Base-by-base conservation (phyloP, 23 red algal genomes). In the Porphyridium purpureum region DNA sequence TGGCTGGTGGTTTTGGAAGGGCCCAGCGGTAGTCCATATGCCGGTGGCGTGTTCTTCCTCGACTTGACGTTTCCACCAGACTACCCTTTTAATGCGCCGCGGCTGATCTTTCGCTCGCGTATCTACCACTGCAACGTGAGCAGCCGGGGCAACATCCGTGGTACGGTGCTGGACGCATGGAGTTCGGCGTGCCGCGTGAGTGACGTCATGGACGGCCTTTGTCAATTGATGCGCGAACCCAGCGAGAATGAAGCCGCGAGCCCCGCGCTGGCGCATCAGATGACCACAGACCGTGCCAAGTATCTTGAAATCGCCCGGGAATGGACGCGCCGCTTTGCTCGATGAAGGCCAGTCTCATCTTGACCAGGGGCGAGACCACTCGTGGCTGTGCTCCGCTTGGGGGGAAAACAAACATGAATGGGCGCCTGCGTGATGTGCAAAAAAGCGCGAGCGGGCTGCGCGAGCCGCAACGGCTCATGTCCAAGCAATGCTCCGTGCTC, bases 71-170 rank as follows among this genome's bases (percentile, higher is more conserved):
- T 98, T 57, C 90, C 90, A 9, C 53, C 55, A 5, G 74, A 98
- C 35, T 98, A 98, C 49, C 90, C 90, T 17, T 98, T 98, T 52
- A 58, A 72, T 6, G 69, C 90, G n/a, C 90, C 90, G 5, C 47
- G 57, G 33, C 67, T 98, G 9, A 67, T 77, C 8, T 86, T 98
- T 32, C 76, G 90, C 55, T 86, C 90, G 27, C 80, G 90, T 29
- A 86, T 98, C 21, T 98, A 86, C 60, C 90, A 98, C 48, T 86
- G 80, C 47, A 98, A 98, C 41, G 72, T 98, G 51, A 82, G 81
- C 25, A 69, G 66, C 8, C 44, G 58, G 27, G 80, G 90, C 8
- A 50, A 75, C 57, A 54, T 98, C 31, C 70, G 80, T 54, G 30
- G 79, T 27, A 67, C 69, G 50, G 75, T 64, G 24, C 57, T 98